These are phyloP conservation scores for Talaromyces sp. DNA, from an alignment of 2,329 filamentous ascomycete species.

Conservation along the genomic window DNA sequence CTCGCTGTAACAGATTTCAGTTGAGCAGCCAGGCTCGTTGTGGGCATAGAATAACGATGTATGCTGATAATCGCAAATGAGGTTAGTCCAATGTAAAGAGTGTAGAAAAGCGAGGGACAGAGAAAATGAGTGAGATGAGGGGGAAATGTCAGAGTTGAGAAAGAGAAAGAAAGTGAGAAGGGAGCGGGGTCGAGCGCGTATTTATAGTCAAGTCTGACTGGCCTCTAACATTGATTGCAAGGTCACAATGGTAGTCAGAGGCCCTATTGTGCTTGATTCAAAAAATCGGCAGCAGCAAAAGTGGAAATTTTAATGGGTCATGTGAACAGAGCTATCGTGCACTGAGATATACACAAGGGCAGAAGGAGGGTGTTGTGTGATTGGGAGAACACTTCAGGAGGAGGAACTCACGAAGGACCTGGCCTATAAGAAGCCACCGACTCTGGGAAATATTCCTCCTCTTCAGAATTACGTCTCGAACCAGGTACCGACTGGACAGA, in stretches of 20 bases:
- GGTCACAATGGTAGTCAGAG: not conserved
- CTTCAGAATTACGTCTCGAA: slow-evolving; percentile 84
- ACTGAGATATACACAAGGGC: not conserved
- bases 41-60: slow-evolving; percentile 93
- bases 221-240: not conserved
- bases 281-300: not conserved
- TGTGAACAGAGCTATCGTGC: slow-evolving; percentile 5
- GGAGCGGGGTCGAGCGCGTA: not conserved
- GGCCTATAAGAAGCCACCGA: slow-evolving; percentile 62
- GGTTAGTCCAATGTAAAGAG: not conserved
- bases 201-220: slow-evolving; percentile 6
- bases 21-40: slow-evolving; percentile 48
- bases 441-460: slow-evolving; percentile 74
- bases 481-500: slow-evolving; percentile 82
- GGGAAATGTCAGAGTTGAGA: not conserved
- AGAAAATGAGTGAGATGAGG: not conserved
- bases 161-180: slow-evolving; percentile 7
- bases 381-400: not conserved
- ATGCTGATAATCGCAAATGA: slow-evolving; percentile 50
- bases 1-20: slow-evolving; percentile 30
- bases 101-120: not conserved
- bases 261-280: not conserved
- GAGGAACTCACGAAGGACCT: slow-evolving; percentile 69
- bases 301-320: not conserved
- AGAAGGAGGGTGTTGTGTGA: not conserved